Percentiles rank a stretch among this genome's conserved stretches.
Conservation (phyloP, 2,329 filamentous ascomycete species). For the Colletotrichum theobromicola region DNA sequence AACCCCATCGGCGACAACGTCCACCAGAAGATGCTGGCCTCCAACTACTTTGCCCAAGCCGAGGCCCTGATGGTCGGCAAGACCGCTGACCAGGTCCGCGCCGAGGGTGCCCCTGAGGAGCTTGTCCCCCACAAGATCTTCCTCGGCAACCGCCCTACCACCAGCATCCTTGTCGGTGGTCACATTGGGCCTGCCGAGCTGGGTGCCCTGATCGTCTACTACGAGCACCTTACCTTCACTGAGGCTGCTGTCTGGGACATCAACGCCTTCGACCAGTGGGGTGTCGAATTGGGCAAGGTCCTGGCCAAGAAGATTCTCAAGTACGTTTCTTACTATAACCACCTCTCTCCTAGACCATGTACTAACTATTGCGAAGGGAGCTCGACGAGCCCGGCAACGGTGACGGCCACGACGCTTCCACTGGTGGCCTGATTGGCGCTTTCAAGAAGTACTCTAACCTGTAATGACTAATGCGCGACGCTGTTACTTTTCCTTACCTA, state of each 20-base stretch:
- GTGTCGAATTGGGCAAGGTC: conserved; percentile 96
- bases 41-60: conserved; percentile 89
- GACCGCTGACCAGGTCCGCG: conserved; percentile 78
- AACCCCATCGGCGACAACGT: conserved; percentile 92
- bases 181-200: conserved; percentile 94
- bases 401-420: conserved; percentile 82
- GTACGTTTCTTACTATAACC: conserved; percentile 12
- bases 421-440: conserved; percentile 85
- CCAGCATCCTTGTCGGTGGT: conserved; percentile 86
- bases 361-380: conserved; percentile 57
- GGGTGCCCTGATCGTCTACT: conserved; percentile 96
- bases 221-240: conserved; percentile 97
- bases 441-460: conserved; percentile 79
- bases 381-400: conserved; percentile 79
- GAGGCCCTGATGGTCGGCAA: conserved; percentile 93
- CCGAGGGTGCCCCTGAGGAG: conserved; percentile 74
- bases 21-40: conserved; percentile 95
- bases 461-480: conserved; percentile 36
- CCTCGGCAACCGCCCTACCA: conserved; percentile 95
- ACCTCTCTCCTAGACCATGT: background rate
- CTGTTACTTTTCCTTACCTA: conserved; percentile 12
- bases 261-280: conserved; percentile 99
- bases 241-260: conserved; percentile 99
- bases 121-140: conserved; percentile 99
- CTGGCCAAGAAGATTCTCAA: conserved; percentile 89